Evolutionary conservation across 2,329 filamentous ascomycete genomes (phyloP), one percentile per base, ranked within the genome.

Genomic region (Neofusicoccum sp.): DNA sequence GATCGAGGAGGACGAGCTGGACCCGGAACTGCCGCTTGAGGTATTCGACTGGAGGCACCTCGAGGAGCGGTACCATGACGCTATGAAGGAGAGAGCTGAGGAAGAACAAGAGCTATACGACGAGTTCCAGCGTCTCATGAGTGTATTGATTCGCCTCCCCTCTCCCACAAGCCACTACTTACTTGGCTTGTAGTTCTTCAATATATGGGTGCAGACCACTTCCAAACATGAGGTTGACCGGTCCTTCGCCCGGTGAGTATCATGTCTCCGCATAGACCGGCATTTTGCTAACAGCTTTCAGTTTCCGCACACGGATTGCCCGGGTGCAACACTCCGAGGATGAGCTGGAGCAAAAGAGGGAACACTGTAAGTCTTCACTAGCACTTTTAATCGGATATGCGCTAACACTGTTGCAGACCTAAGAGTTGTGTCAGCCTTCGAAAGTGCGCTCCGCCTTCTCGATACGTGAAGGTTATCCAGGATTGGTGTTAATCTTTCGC

Each of bases 21-120:
- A 61, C 57, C 49, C 49, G 26, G 40, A 38, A 31, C 20, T 16
- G 9, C 49, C 49, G 3, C 76, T 90, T 63, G 75, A 78, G 47
- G 58, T 76, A 69, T 91, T 90, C 68, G 85, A 93, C 74, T 96
- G 92, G 92, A 79, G 87, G 2, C 83, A 88, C n/a, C 87, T 96
- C 33, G 82, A 92, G 72, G 70, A 78, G 1, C 84, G 85, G 43
- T 96, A 92, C 67, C 81, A 87, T 62, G 77, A 83, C 57, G 86
- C 85, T 16, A 83, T 96, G 67, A 75, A 79, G 12, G 80, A 86
- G 41, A 84, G 88, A 34, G 82, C 86, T 56, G 78, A 79, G 2
- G 77, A 86, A 2, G 91, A 96, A 70, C 80, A 81, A 45, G 78
- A 84, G 31, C 78, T 93, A 45, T 76, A 89, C 58, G 79, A 84